A percentile compares a stretch with the other conserved stretches of the same genome.
Conservation (phyloP, 208 protist genomes). For the Crithidia brevicula region DNA sequence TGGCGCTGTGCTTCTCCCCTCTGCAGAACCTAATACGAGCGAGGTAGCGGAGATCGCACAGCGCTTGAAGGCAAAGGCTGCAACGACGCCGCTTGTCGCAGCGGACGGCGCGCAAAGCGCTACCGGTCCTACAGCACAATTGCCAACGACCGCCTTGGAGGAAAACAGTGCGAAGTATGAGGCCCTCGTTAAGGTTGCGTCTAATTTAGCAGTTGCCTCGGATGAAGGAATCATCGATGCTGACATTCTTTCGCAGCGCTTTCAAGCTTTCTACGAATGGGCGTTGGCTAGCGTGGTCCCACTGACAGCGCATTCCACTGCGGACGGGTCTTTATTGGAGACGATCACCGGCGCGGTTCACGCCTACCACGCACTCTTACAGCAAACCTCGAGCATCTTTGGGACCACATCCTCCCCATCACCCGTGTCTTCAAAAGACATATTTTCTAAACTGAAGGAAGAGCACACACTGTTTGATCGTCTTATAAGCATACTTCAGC, state of each 20-base stretch:
- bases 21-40: neutral
- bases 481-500: constrained; percentile 4
- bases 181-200: neutral
- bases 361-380: constrained; percentile 8
- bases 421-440: neutral
- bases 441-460: neutral
- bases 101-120: neutral
- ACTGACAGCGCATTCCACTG: neutral
- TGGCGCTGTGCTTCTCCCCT: constrained; percentile 22
- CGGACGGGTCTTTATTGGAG: constrained; percentile 2
- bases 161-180: neutral
- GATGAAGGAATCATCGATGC: constrained; percentile 2
- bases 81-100: neutral
- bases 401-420: no score
- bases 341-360: constrained; percentile 19
- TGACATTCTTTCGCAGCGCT: neutral
- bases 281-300: constrained; percentile 3
- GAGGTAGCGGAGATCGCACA: neutral
- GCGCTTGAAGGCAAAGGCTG: neutral
- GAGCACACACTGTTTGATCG: neutral
- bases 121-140: neutral
- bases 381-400: neutral
- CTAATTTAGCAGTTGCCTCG: neutral
- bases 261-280: constrained; percentile 30
- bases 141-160: no score